phyloP scores from a whole-genome alignment of 495 filamentous ascomycete species.

The Daldinia childiae region DNA sequence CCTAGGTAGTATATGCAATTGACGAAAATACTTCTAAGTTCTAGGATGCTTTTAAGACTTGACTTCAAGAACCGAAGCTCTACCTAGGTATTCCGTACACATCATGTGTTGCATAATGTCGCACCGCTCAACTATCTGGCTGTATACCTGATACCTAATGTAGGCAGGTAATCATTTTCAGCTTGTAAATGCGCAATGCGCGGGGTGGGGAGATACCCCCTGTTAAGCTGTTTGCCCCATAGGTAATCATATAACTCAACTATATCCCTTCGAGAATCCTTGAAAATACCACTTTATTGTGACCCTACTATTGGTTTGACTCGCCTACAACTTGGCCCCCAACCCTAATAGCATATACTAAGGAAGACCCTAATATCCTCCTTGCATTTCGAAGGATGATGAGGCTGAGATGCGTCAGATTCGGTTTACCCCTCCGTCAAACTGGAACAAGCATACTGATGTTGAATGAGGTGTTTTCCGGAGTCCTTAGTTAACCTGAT shows the following conservation, averaged over 20 bases:
- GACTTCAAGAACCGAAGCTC: too few species aligned
- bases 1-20: background rate
- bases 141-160: too few species aligned
- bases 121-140: too few species aligned
- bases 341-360: background rate
- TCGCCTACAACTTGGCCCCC: background rate
- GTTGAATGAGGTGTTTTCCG: too few species aligned
- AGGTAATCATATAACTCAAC: too few species aligned
- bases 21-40: background rate
- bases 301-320: conserved; percentile 1
- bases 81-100: too few species aligned
- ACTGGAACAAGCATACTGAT: background rate
- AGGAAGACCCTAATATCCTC: too few species aligned
- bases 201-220: background rate
- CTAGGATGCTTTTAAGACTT: background rate
- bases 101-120: too few species aligned
- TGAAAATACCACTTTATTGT: background rate
- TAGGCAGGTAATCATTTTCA: too few species aligned
- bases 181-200: too few species aligned
- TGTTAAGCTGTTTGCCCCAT: background rate
- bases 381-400: background rate
- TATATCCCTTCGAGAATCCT: background rate
- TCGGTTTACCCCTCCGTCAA: background rate
- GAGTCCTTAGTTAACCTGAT: too few species aligned
- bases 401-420: background rate